Evolutionary conservation across 2,329 filamentous ascomycete species (phyloP).

Genomic region (Lecanosticta acicola): DNA sequence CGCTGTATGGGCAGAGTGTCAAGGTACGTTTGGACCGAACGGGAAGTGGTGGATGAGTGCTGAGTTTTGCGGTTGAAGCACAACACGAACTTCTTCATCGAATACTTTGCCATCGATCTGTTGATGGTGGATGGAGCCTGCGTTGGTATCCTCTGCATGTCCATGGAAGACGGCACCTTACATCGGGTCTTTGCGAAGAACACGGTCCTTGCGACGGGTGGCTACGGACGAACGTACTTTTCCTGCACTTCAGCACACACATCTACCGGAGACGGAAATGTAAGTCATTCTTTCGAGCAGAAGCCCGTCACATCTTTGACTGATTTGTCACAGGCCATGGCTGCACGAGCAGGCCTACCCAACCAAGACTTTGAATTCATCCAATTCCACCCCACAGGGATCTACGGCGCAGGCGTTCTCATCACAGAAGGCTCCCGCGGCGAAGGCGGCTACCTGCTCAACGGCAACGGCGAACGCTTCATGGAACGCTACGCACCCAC

Average conservation of each 20-base stretch:
- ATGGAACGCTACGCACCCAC: conserved; percentile 50
- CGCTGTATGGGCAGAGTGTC: conserved; percentile 46
- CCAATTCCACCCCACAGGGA: conserved; percentile 48
- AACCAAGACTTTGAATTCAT: conserved; percentile 50
- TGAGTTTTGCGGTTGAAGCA: conserved; percentile 24
- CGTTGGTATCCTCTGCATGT: conserved; percentile 43
- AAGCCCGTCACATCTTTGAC: too few species aligned
- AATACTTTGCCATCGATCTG: conserved; percentile 47
- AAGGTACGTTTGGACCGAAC: conserved; percentile 26
- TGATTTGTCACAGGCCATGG: conserved; percentile 45
- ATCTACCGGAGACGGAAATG: conserved; percentile 46
- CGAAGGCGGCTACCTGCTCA: conserved; percentile 48
- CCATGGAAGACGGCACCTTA: conserved; percentile 46
- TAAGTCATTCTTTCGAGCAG: too few species aligned
- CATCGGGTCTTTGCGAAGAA: conserved; percentile 46
- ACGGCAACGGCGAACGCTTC: conserved; percentile 45
- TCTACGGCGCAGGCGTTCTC: conserved; percentile 47
- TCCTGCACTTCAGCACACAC: conserved; percentile 47
- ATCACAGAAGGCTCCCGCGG: conserved; percentile 48
- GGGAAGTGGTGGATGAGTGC: conserved; percentile 24
- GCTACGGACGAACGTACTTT: conserved; percentile 48
- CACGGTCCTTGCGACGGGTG: conserved; percentile 46
- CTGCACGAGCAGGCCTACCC: conserved; percentile 43
- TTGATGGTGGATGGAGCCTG: conserved; percentile 46
- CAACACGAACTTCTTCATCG: conserved; percentile 47